Percentiles rank a stretch among this genome's conserved stretches.
phyloP scores from a whole-genome alignment of 2,329 filamentous ascomycete genomes.

The Pseudocercospora fuligena region DNA sequence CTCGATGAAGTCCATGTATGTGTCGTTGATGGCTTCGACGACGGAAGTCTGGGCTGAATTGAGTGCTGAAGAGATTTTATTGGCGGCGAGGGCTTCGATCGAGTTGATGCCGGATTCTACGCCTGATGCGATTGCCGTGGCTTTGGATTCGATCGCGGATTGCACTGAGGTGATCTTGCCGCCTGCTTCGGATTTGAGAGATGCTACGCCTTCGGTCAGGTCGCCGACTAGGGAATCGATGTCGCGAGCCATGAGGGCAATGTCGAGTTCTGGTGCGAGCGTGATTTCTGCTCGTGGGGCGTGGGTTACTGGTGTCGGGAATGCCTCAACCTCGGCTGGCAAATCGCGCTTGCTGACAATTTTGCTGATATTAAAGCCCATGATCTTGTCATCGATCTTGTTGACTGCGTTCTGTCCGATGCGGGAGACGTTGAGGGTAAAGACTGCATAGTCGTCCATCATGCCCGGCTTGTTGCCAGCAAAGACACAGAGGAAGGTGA shows the following conservation, averaged over 20 bases:
- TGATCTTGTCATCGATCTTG: conserved; percentile 37
- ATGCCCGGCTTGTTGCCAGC: conserved; percentile 62
- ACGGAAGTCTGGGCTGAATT: conserved; percentile 46
- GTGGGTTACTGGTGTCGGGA: conserved; percentile 16
- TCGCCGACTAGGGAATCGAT: conserved; percentile 39
- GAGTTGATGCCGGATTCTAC: conserved; percentile 27
- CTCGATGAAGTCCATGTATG: conserved; percentile 47
- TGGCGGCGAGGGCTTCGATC: conserved; percentile 27
- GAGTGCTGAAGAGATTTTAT: conserved; percentile 31
- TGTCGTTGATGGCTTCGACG: conserved; percentile 47
- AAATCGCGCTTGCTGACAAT: conserved; percentile 29
- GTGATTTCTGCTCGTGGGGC: conserved; percentile 11
- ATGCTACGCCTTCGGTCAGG: conserved; percentile 22
- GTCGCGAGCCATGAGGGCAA: conserved; percentile 30
- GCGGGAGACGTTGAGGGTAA: conserved; percentile 64
- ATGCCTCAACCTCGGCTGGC: background rate
- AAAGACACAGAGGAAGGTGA: conserved; percentile 65
- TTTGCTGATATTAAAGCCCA: conserved; percentile 26
- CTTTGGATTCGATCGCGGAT: conserved; percentile 32
- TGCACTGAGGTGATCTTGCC: conserved; percentile 31
- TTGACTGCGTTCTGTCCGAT: conserved; percentile 50
- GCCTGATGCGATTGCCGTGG: conserved; percentile 27
- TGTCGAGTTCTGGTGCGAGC: conserved; percentile 24
- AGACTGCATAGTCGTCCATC: conserved; percentile 61
- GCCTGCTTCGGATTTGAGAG: conserved; percentile 25